phyloP scores from a whole-genome alignment of 2,329 filamentous ascomycete species.

The Botrytis elliptica region DNA sequence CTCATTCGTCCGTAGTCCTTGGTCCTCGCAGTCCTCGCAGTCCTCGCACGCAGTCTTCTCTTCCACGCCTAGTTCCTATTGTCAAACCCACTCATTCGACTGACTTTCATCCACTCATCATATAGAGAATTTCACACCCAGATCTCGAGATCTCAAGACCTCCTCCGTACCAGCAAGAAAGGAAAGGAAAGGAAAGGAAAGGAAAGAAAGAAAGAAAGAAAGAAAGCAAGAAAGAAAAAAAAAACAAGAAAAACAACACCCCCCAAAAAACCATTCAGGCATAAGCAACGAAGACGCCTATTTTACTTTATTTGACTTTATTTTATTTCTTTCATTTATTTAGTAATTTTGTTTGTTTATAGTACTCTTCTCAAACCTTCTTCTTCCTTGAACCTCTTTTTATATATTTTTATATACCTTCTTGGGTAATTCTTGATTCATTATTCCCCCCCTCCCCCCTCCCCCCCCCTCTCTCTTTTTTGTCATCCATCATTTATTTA shows the following conservation, averaged over 20 bases:
- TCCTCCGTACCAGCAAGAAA: not conserved
- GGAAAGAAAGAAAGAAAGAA: not conserved
- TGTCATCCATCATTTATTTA: not conserved
- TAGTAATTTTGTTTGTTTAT: not conserved
- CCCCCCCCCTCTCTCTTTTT: not conserved
- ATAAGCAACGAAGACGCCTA: slow-evolving; percentile 30
- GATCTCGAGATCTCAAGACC: not conserved
- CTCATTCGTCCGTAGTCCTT: no score
- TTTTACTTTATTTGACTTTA: slow-evolving; percentile 13
- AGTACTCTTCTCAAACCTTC: not conserved
- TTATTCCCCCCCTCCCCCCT: not conserved
- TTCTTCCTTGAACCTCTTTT: not conserved
- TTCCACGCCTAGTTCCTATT: not conserved
- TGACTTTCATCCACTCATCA: not conserved
- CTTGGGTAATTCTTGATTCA: slow-evolving; percentile 3
- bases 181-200: not conserved
- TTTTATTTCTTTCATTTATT: slow-evolving; percentile 6
- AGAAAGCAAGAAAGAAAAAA: no score
- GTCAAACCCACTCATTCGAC: not conserved
- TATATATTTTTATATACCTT: slow-evolving; percentile 4
- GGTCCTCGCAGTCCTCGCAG: no score
- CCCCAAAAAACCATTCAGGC: slow-evolving; percentile 2
- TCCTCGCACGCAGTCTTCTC: not conserved
- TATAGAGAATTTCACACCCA: not conserved
- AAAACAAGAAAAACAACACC: not conserved